Evolutionary conservation across 768 basidiomycete genomes (phyloP), one percentile per base, ranked within the genome.

Genomic region (Kockovaella imperatae): DNA sequence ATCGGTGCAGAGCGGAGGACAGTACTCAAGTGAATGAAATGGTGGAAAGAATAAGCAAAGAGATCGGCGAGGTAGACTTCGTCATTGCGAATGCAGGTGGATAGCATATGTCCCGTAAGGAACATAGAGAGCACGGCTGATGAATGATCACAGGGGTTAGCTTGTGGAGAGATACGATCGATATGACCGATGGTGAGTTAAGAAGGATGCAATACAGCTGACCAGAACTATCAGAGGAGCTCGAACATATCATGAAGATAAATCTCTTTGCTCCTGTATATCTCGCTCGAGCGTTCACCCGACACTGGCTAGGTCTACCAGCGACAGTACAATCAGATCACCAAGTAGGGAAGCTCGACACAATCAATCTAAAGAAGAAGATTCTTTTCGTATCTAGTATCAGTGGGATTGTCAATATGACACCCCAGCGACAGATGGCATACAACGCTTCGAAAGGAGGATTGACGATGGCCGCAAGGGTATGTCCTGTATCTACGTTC

Each of bases 351-450:
- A 48, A 35, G 29, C 43, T 48, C 8, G 32, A 44, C 1, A 51
- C 50, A 21, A 45, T 65, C 13, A 49, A 60, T 14, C 52, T 69
- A 15, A 41, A 52, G 26, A 69, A 70, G 43, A 54, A 57, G 49
- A 64, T 69, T 42, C 34, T 72, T 26, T 56, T 66, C 38, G 62
- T 72, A 17, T 65, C 62, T 13, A 62, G 59, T 39, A 68, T 72
- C 41, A 58, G 57, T 5, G 69, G 60, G 3, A 26, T 64, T 21
- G 66, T 72, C 5, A 56, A 60, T n/a, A 72, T 69, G 68, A 50
- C 32, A 0, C 71, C 71, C 11, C 71, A 72, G 34, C 44, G 45
- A 4, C 71, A 72, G 43, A 39, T 56, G 7, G 68, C 69, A 1
- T 72, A 72, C 49, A 68, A 68, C 47, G 60, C 58, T 3, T 53